These are phyloP conservation scores for Globisporangium cederbergense DNA, from an alignment of 352 stramenopile genomes.

Conservation along the genomic window DNA sequence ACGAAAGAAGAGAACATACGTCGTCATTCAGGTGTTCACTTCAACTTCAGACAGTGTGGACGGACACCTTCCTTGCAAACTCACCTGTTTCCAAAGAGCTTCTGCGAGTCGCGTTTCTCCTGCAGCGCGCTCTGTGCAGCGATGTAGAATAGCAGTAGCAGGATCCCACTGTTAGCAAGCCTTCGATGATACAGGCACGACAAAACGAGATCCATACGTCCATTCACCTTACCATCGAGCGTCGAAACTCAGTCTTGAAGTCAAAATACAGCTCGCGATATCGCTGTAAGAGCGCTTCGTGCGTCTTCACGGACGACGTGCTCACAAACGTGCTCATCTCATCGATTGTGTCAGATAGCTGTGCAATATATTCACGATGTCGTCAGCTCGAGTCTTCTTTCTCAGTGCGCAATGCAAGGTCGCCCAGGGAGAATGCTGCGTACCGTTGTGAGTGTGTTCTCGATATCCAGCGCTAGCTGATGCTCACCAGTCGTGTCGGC, in stretches of 20 bases:
- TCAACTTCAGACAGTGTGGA: constrained; percentile 4
- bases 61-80: neutral
- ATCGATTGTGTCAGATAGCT: constrained; percentile 85
- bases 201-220: neutral
- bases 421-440: constrained; percentile 2
- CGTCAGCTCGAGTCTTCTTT: neutral
- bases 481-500: constrained; percentile 53
- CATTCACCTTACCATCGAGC: constrained; percentile 59
- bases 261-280: constrained; percentile 97
- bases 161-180: neutral
- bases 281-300: constrained; percentile 89
- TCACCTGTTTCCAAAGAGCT: constrained; percentile 78
- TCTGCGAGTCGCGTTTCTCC: constrained; percentile 79
- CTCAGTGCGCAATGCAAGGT: no score
- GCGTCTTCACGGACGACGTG: constrained; percentile 67
- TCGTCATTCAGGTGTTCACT: neutral
- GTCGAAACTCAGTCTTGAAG: constrained; percentile 93
- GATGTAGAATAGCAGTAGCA: neutral
- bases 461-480: constrained; percentile 71
- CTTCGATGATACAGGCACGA: neutral
- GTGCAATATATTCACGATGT: neutral
- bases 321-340: constrained; percentile 79
- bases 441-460: constrained; percentile 64
- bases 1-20: neutral
- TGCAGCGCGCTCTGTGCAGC: constrained; percentile 62